Conservation (phyloP, 1,139 yeast genomes). For the Saccharomyces hybrid region DNA sequence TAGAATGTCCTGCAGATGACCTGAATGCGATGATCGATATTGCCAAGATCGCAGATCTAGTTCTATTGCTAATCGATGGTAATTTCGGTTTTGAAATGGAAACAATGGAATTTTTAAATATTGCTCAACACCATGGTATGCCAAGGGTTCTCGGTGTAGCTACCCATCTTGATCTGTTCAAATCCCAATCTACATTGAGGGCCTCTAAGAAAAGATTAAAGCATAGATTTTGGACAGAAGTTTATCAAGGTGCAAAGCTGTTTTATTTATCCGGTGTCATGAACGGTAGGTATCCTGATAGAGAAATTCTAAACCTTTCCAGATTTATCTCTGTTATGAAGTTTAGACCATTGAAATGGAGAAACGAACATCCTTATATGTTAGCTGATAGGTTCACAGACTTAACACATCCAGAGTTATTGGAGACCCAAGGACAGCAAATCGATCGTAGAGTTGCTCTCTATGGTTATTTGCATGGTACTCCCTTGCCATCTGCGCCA, state of each 20-base stretch:
- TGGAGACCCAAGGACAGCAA: slow-evolving; percentile 66
- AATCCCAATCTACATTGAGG: slow-evolving; percentile 83
- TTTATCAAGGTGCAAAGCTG: slow-evolving; percentile 94
- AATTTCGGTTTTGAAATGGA: slow-evolving; percentile 99
- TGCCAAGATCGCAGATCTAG: slow-evolving; percentile 92
- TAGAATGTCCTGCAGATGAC: slow-evolving; percentile 83
- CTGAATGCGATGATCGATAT: slow-evolving; percentile 93
- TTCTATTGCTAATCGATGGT: slow-evolving; percentile 84
- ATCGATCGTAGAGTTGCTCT: slow-evolving; percentile 84
- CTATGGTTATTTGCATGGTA: slow-evolving; percentile 95
- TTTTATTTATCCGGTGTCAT: slow-evolving; percentile 93
- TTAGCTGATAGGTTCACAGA: slow-evolving; percentile 93
- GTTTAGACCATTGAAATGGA: slow-evolving; percentile 96
- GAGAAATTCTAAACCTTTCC: slow-evolving; percentile 86
- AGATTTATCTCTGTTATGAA: slow-evolving; percentile 96
- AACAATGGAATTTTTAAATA: slow-evolving; percentile 95
- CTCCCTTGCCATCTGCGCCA: slow-evolving; percentile 58
- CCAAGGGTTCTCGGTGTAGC: slow-evolving; percentile 95
- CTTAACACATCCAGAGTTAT: slow-evolving; percentile 80
- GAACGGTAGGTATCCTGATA: slow-evolving; percentile 95
- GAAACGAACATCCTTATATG: slow-evolving; percentile 94
- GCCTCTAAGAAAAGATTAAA: slow-evolving; percentile 88
- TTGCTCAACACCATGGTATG: slow-evolving; percentile 98
- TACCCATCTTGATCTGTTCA: slow-evolving; percentile 91
- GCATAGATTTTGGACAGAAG: slow-evolving; percentile 98